Base-by-base conservation (phyloP, 805 yeast genomes). In the Jamesozyma spencerorum region DNA sequence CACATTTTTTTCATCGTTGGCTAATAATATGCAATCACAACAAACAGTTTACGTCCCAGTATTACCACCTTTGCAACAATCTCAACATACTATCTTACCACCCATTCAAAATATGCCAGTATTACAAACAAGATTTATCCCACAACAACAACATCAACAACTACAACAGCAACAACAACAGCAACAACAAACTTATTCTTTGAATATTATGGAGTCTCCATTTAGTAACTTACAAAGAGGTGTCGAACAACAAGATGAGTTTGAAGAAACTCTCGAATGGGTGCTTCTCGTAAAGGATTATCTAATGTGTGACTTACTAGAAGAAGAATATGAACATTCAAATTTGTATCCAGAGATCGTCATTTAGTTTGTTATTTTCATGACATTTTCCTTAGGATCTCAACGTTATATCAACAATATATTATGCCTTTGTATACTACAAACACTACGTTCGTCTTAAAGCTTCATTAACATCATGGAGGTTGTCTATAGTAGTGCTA, bases 281-380 rank as follows among this genome's bases (percentile, higher is more conserved):
- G 59, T 56, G 14, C 48, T 53, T 28, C 34, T 53, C 18, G 48
- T 58, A 15, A 54, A 44, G 30, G 62, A 58, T 44, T 60, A 56
- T 39, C 38, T 56, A 35, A 37, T 58, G 14, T 59, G 63, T 36
- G 43, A 51, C 12, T 38, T 58, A 36, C 39, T 57, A 31, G 64
- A 59, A 41, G 56, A 57, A 15, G 55, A 53, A 17, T 50, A 36
- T 26, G 49, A 44, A 15, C 42, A 44, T 11, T 45, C 39, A 8
- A 42, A 35, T 2, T 44, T 29, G 26, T 22, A 22, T 10, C 26
- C 26, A 7, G 26, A 22, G 10, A 10, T 22, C 10, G 10, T 7
- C n/a, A n/a, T 28, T 28, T 28, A 28, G 12, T 28, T 28, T 28
- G 12, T n/a, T 7, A 22, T 22, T 28, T 28, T 28, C 12, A 7